Conservation (phyloP, 805 yeast species). For the Wickerhamiella nectarea region DNA sequence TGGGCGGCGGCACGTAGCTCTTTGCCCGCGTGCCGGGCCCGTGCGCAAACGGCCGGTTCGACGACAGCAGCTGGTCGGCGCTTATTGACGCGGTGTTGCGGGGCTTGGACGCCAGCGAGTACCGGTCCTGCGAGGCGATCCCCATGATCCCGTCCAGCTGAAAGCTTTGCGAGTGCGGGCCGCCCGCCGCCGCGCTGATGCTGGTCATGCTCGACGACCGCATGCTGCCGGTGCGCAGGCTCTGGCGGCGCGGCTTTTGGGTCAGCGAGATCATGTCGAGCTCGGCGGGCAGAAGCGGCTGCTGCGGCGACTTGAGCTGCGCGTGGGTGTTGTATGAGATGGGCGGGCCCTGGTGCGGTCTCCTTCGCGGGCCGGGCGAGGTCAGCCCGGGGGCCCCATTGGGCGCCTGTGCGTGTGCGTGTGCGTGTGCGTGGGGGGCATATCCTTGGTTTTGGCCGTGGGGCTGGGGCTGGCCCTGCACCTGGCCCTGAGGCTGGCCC, state of each 20-base stretch:
- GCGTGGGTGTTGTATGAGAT: constrained; percentile 50
- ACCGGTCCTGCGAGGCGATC: constrained; percentile 19
- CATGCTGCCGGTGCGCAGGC: not conserved
- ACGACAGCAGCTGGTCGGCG: constrained; percentile 8
- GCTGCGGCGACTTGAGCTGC: constrained; percentile 39
- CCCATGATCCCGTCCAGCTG: constrained; percentile 23
- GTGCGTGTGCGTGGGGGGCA: no score
- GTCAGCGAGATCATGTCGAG: constrained; percentile 11
- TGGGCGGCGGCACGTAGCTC: not conserved
- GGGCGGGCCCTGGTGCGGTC: not conserved
- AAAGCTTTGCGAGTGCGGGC: constrained; percentile 23
- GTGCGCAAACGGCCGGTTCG: constrained; percentile 10
- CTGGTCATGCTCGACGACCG: constrained; percentile 2
- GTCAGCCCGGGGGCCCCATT: no score
- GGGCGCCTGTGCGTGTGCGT: not conserved
- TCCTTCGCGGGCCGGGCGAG: not conserved
- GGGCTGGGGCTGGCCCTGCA: no score
- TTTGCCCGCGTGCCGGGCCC: constrained; percentile 5
- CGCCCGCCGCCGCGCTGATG: not conserved
- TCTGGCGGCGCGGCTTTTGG: constrained; percentile 6
- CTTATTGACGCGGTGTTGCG: not conserved
- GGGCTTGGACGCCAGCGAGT: constrained; percentile 19
- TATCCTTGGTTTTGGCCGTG: no score
- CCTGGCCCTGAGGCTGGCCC: no score
- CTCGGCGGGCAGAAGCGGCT: constrained; percentile 22